Evolutionary conservation across 441 rosid species (phyloP), one percentile per base, ranked within the genome.

Genomic region (Populus hybrid): DNA sequence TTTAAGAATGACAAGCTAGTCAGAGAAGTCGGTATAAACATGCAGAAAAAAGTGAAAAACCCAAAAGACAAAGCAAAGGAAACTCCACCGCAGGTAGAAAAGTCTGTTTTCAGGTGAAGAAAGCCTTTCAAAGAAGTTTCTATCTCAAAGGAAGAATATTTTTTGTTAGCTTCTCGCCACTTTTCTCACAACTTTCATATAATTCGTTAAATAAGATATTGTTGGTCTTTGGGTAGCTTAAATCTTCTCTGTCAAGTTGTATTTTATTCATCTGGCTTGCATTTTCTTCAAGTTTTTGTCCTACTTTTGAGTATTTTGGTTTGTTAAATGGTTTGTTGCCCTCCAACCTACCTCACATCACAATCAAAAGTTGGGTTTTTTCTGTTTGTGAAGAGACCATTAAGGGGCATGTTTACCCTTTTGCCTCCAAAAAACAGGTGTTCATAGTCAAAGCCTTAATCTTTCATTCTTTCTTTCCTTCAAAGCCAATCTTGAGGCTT

Each of bases 291-390:
- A 76, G 75, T 78, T 61, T 46, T 65, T 78, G 71, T 59, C 69
- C 66, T 86, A 30, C 21, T 79, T 34, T 63, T 78, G 38, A 53
- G 69, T 77, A 23, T 61, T 61, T 61, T 21, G 66, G 28, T 69
- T 50, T 73, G 69, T 67, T 46, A 30, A 73, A 10, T 79, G 80
- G 71, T 80, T 83, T 79, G 83, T 78, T 85, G 81, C 63, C 71
- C 80, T 79, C 82, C 78, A 75, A 79, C 78, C 74, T 71, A 80
- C 86, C 89, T 80, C 83, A 83, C 84, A 74, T 79, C 73, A 57
- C 76, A 71, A 79, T 74, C 81, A 19, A 50, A 70, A 21, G 14
- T 4, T 21, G 32, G 36, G 18, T 21, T 74, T 38, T 74, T 32
- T 10, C 70, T 71, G 53, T 61, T 40, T 23, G 42, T 64, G 35